Percentiles rank a stretch among this genome's conserved stretches.
Evolutionary conservation across 1,284 basidiomycete genomes (phyloP).

Genomic region (Takashimella tepidaria): DNA sequence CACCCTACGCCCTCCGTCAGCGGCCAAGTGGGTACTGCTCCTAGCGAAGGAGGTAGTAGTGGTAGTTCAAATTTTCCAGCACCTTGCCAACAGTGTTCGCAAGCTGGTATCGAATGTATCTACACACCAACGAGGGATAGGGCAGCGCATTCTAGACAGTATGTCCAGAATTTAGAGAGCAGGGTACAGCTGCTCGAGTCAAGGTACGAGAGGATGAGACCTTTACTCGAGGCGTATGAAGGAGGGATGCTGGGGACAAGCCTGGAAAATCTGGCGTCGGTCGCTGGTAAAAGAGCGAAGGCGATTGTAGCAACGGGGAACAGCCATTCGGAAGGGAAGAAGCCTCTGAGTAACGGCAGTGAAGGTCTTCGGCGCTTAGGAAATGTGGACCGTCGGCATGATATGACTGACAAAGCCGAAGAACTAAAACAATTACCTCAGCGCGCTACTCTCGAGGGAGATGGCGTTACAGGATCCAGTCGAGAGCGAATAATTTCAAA

Average conservation of each 20-base stretch:
- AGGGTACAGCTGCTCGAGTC: conserved; percentile 44
- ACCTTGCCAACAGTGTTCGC: conserved; percentile 40
- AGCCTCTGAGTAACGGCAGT: not conserved
- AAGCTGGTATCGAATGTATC: conserved; percentile 35
- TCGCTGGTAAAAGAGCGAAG: not conserved
- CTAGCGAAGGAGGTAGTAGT: conserved; percentile 1
- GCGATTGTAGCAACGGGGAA: not conserved
- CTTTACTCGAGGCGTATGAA: conserved; percentile 38
- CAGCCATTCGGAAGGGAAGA: not conserved
- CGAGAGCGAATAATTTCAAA: not conserved
- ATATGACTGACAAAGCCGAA: not conserved
- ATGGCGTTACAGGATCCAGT: not conserved
- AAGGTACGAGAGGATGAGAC: conserved; percentile 30
- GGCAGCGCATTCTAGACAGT: conserved; percentile 43
- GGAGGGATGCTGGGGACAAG: conserved; percentile 8
- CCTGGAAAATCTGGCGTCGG: not conserved
- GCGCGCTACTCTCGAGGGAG: not conserved
- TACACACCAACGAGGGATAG: conserved; percentile 44
- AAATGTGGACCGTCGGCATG: not conserved
- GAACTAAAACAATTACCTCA: not conserved
- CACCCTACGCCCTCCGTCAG: conserved; percentile 23
- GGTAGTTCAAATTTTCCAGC: too few relatives aligned
- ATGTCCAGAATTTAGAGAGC: conserved; percentile 42
- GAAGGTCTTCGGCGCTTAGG: not conserved
- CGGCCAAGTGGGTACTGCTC: conserved; percentile 8